These are phyloP conservation scores for Penstemon eatonii DNA, from an alignment of 257 asterid genomes.

Conservation along the genomic window DNA sequence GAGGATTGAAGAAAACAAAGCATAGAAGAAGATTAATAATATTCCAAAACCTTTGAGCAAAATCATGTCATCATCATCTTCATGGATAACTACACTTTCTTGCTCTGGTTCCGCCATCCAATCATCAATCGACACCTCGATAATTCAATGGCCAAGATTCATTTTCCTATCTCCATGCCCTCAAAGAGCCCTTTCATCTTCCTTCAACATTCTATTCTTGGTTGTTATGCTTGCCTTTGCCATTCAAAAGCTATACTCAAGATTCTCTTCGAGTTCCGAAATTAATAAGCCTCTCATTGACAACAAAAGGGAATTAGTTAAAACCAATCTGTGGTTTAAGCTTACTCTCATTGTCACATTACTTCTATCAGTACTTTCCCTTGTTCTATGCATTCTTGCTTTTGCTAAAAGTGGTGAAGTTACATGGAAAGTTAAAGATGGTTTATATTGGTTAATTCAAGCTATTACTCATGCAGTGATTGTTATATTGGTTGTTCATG, in stretches of 20 bases:
- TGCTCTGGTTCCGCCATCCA: constrained; percentile 50
- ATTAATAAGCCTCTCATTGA: constrained; percentile 53
- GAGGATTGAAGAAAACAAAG: no score
- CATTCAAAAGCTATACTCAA: constrained; percentile 47
- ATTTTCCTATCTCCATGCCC: constrained; percentile 84
- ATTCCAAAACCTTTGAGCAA: no score
- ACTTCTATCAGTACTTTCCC: constrained; percentile 41
- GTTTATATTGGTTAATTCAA: constrained; percentile 64
- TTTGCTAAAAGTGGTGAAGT: constrained; percentile 24
- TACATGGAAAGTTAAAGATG: constrained; percentile 56
- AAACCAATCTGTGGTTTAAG: constrained; percentile 54
- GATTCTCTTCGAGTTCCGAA: constrained; percentile 43
- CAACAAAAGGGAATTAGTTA: constrained; percentile 34
- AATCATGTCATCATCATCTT: constrained; percentile 41
- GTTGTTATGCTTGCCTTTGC: constrained; percentile 41
- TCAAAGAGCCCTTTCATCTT: constrained; percentile 59
- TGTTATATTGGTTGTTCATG: constrained; percentile 51
- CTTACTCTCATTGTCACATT: constrained; percentile 39
- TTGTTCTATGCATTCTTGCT: constrained; percentile 43
- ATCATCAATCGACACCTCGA: constrained; percentile 33
- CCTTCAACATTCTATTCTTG: constrained; percentile 57
- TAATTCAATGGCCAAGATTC: constrained; percentile 69
- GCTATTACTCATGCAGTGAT: constrained; percentile 50
- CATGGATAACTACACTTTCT: constrained; percentile 76
- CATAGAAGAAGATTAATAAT: no score